Base-by-base conservation (phyloP, 805 yeast species). In the Wickerhamiella lipophila region DNA sequence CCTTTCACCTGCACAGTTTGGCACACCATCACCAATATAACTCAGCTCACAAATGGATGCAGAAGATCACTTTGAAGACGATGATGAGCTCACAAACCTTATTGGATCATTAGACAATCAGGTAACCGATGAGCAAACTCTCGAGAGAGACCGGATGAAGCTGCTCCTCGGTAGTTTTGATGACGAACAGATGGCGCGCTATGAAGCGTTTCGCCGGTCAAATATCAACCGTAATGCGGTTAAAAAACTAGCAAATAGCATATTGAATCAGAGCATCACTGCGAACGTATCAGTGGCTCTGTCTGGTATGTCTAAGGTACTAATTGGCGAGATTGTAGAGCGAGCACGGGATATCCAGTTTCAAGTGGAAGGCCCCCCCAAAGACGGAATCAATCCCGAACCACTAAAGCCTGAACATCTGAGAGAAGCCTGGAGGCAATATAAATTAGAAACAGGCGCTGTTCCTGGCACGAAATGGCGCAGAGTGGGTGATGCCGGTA, bases 291-390 rank as follows among this genome's bases (percentile, higher is more conserved):
- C 94, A 0, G 79, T 84, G 47, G 79, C 86, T 7, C 64, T 88
- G 42, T 83, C 89, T 5, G 95, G 96, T 62, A 74, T 86, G 49
- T 83, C 94, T 1, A 88, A 88, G 61, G 83, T 85, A 56, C 80
- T 84, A 61, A 74, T 87, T n/a, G 95, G 95, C 11, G 96, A 88
- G 57, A 74, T 88, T 15, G 81, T 88, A 11, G 94, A 88, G 53
- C 71, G 77, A 57, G 94, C 95, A 0, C 72, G 80, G 53, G 81
- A 77, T 47, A 77, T 83, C 1, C 88, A 84, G 59, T 68, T 73
- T 49, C 69, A 70, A 27, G 65, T 67, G 39, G 75, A 74, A 16
- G 56, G 49, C 12, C 45, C 58, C 7, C 56, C 56, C 0, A 70
- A 63, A 51, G 49, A 43, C 23, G 68, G 60, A 27, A 57, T 39